These are phyloP conservation scores for Sordariomycetes sp. DNA, from an alignment of 2,329 filamentous ascomycete genomes.

Conservation along the genomic window DNA sequence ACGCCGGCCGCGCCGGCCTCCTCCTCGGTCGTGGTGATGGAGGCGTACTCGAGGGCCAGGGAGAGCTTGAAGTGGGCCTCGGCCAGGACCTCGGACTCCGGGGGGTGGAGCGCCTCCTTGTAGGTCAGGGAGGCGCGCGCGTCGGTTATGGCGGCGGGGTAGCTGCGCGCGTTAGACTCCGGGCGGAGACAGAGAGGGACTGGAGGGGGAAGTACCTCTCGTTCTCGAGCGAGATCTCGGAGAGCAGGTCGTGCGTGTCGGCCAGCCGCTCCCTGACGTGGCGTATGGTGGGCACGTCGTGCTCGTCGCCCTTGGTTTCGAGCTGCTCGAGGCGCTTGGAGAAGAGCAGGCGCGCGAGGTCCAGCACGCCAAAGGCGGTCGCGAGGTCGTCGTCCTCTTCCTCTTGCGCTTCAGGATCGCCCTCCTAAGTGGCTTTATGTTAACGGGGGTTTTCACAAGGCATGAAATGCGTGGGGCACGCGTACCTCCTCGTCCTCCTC, in stretches of 20 bases:
- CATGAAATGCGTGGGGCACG: background rate
- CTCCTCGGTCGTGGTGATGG: conserved; percentile 53
- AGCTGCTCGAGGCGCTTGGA: conserved; percentile 38
- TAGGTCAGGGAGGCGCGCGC: conserved; percentile 66
- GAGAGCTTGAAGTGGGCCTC: conserved; percentile 97
- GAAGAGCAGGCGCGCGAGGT: conserved; percentile 62
- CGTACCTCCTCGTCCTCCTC: conserved; percentile 44
- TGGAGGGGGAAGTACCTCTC: conserved; percentile 47
- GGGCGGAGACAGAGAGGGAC: background rate
- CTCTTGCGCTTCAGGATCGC: conserved; percentile 32
- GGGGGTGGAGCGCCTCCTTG: conserved; percentile 67
- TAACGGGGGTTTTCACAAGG: background rate
- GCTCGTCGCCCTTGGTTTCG: conserved; percentile 19
- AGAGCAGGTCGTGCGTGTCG: conserved; percentile 87
- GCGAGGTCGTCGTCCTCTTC: conserved; percentile 65
- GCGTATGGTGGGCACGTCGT: conserved; percentile 28
- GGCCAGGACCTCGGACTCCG: conserved; percentile 76
- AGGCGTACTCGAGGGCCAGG: conserved; percentile 87
- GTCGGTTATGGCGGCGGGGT: conserved; percentile 78
- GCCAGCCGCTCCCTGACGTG: conserved; percentile 77
- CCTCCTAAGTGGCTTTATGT: conserved; percentile 12
- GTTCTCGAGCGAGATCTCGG: conserved; percentile 94
- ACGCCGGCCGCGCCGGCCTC: conserved; percentile 31
- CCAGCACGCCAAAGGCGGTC: conserved; percentile 74
- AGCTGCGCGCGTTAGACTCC: conserved; percentile 32